phyloP scores from a whole-genome alignment of 345 rosid genomes.

The Populus simonii region DNA sequence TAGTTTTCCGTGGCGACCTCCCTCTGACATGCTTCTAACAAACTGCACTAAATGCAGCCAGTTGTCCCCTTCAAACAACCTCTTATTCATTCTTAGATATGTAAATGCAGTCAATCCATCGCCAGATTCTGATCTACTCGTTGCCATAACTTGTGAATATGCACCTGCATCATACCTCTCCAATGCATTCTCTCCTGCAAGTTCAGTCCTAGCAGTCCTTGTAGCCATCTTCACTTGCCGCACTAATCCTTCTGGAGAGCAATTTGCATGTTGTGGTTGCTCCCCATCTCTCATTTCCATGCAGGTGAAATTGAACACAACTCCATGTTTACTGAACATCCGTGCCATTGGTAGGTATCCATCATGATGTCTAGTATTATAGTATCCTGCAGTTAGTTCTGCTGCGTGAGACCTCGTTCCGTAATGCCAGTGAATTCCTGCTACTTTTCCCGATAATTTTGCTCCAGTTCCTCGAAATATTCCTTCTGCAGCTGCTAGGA shows the following conservation, averaged over 20 bases:
- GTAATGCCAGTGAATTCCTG: slow-evolving; percentile 98
- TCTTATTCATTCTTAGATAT: slow-evolving; percentile 78
- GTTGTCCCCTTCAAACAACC: slow-evolving; percentile 74
- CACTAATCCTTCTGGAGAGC: slow-evolving; percentile 91
- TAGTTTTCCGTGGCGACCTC: slow-evolving; percentile 49
- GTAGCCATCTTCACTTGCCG: slow-evolving; percentile 79
- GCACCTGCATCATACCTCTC: slow-evolving; percentile 80
- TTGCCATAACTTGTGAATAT: slow-evolving; percentile 66
- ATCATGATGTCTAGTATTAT: slow-evolving; percentile 69
- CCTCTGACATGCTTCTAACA: slow-evolving; percentile 73
- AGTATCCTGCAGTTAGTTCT: slow-evolving; percentile 88
- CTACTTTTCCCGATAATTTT: slow-evolving; percentile 77
- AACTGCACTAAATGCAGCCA: slow-evolving; percentile 82
- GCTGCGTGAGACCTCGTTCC: slow-evolving; percentile 92
- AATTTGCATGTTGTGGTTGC: slow-evolving; percentile 65
- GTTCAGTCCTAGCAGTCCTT: slow-evolving; percentile 49
- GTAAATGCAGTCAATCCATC: slow-evolving; percentile 82
- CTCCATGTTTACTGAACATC: slow-evolving; percentile 65
- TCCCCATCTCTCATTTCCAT: slow-evolving; percentile 89
- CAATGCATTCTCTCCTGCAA: slow-evolving; percentile 90
- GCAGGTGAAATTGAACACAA: slow-evolving; percentile 86
- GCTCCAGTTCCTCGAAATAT: slow-evolving; percentile 65
- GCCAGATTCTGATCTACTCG: slow-evolving; percentile 72
- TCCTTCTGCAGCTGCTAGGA: slow-evolving; percentile 69
- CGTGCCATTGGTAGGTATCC: slow-evolving; percentile 78